Evolutionary conservation across 2,329 filamentous ascomycete species (phyloP).

Genomic region (Fusarium palustre): DNA sequence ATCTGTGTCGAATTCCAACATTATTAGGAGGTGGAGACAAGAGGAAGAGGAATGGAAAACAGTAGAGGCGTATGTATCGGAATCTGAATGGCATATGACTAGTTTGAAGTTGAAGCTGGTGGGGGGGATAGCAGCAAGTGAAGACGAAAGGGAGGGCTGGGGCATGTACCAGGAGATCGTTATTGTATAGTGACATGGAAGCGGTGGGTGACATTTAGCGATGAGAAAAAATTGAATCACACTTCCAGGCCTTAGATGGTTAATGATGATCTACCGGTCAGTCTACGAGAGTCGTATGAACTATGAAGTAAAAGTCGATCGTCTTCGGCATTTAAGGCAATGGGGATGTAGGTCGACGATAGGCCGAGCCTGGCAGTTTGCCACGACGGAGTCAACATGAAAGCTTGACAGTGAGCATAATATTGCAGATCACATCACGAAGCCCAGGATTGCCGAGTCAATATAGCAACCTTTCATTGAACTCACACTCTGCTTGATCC

Average conservation of each 20-base stretch:
- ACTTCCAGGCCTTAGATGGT: no score
- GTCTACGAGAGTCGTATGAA: no score
- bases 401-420: rapidly evolving
- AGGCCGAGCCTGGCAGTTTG: neutral
- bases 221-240: no score
- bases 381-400: neutral
- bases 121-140: neutral
- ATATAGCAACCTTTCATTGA: rapidly evolving
- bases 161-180: neutral
- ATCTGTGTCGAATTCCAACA: rapidly evolving
- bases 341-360: neutral
- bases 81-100: conserved; percentile 1
- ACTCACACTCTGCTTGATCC: neutral
- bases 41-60: neutral
- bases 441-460: neutral
- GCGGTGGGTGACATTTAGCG: no score
- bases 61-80: neutral
- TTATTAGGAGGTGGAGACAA: neutral
- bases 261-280: no score
- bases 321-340: neutral
- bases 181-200: neutral
- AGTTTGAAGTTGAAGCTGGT: neutral
- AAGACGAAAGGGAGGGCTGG: neutral
- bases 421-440: neutral
- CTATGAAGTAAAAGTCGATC: no score